Evolutionary conservation across 192 early-diverging fungal genomes (phyloP), one percentile per base, ranked within the genome.

Genomic region (Spizellomyces sp.): DNA sequence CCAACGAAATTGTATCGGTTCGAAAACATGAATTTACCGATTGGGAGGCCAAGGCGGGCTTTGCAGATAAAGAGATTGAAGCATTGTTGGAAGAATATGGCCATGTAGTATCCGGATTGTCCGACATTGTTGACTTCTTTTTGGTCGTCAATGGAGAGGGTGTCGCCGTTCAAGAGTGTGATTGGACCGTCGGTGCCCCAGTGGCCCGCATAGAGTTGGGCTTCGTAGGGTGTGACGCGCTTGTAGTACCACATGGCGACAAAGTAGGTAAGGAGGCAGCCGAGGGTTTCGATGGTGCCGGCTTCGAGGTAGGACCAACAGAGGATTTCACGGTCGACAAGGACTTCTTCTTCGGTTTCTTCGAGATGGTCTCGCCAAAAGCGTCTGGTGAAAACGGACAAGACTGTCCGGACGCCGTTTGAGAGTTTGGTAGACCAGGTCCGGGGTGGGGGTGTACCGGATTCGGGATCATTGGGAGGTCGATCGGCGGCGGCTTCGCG

Each of bases 1-100:
- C 91, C 89, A 71, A 83, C 48, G 75, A 93, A 96, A 14, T 83
- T 89, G 17, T 77, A 74, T 19, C 68, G 69, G 86, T 98, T 98
- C 44, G 85, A 77, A 80, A 95, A 91, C 84, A 93, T 91, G 77
- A 90, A 90, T 68, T 70, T 78, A 8, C 92, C 76, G 22, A 80
- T 67, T 41, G 78, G 84, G 58, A 69, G 68, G 6, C 75, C 73
- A 9, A 83, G 66, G 21, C 79, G 81, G 9, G 72, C 80, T 85
- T 97, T 98, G 83, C 90, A 92, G 17, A 92, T 91, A 76, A 98
- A 97, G 84, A 95, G 73, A 83, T 98, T 98, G 86, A 95, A 96
- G 66, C 92, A 88, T 75, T 98, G 96, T 80, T 89, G 82, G 75
- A 95, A 89, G 83, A 95, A 82, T 21, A 98, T 84, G 46, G 84